phyloP scores from a whole-genome alignment of 495 filamentous ascomycete genomes.

The Glonium stellatum region DNA sequence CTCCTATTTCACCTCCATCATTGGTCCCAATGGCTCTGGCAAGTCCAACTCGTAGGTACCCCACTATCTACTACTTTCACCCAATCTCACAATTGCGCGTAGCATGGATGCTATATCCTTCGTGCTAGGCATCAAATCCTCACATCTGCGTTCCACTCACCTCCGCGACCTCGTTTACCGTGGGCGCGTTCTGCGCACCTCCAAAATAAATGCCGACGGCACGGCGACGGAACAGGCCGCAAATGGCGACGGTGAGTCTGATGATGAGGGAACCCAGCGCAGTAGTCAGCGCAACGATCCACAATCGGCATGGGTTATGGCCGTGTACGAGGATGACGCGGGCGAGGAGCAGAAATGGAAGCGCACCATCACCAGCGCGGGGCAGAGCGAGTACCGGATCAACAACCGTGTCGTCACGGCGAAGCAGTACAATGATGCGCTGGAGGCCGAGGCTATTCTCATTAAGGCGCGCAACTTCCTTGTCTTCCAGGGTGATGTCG shows the following conservation, averaged over 20 bases:
- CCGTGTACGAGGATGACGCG: conserved; percentile 95
- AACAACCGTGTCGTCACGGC: conserved; percentile 85
- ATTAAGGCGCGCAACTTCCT: conserved; percentile 98
- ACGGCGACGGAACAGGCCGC: conserved; percentile 50
- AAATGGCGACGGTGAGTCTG: conserved; percentile 44
- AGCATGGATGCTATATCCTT: conserved; percentile 99
- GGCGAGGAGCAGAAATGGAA: conserved; percentile 96
- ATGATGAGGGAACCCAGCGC: conserved; percentile 47
- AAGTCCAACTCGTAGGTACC: conserved; percentile 94
- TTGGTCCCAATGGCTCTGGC: conserved; percentile 97
- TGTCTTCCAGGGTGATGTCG: conserved; percentile 97
- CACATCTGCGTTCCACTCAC: conserved; percentile 90
- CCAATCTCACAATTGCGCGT: conserved; percentile 24
- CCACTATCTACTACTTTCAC: not conserved
- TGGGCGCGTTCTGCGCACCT: conserved; percentile 83
- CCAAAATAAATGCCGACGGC: conserved; percentile 82
- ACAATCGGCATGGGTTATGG: conserved; percentile 96
- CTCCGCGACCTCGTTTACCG: conserved; percentile 94
- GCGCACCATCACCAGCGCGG: conserved; percentile 79
- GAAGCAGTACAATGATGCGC: conserved; percentile 84
- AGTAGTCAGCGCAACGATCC: conserved; percentile 60
- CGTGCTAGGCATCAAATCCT: conserved; percentile 96
- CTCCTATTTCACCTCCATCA: conserved; percentile 98
- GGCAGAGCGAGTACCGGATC: conserved; percentile 92
- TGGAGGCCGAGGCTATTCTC: conserved; percentile 91